Evolutionary conservation across 306 rosid species (phyloP), one percentile per base, ranked within the genome.

Genomic region (Cucurbita ficifolia): DNA sequence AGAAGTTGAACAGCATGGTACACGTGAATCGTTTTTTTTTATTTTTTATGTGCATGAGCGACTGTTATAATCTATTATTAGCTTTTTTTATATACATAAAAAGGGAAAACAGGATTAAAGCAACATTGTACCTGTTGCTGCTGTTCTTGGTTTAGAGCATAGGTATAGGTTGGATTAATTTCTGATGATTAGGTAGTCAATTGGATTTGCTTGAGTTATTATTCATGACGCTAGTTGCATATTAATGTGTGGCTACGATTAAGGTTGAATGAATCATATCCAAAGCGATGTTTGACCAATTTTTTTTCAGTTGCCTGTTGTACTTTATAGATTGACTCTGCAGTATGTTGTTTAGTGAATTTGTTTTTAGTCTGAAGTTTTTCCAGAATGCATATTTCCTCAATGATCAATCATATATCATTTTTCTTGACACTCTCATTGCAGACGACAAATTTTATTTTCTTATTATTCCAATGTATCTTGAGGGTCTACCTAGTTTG

Each of bases 1-100:
- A 83, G 96, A 91, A 79, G 78, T 94, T 79, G 84, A 75, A 70
- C 82, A 76, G 63, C 88, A 91, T 56, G 97, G 98, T 89, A 68
- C 21, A 24, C 48, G 18, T 22, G 21, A 68, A 22, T 14, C 57
- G 4, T 68, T 13, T 17, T 14, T 68, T 68, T 46, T 68, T n/a
- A n/a, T 18, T 22, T 68, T 68, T 24, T 68, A 68, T 48, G 43
- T 24, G 8, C 38, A 45, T 68, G 57, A 13, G 1, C n/a, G 6
- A 19, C 2, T 22, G 57, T 13, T 45, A 16, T 24, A 24, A 22
- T 7, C 14, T 12, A 65, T 8, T 68, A 45, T 46, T 46, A 21
- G 38, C n/a, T 19, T 50, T 29, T 53, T 19, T 40, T 36, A 12
- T 21, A 21, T 18, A 65, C 43, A 65, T n/a, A 65, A 40, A 65